A percentile compares a stretch with the other conserved stretches of the same genome.
phyloP scores from a whole-genome alignment of 2,329 filamentous ascomycete species.

The Thielaviopsis euricoi region DNA sequence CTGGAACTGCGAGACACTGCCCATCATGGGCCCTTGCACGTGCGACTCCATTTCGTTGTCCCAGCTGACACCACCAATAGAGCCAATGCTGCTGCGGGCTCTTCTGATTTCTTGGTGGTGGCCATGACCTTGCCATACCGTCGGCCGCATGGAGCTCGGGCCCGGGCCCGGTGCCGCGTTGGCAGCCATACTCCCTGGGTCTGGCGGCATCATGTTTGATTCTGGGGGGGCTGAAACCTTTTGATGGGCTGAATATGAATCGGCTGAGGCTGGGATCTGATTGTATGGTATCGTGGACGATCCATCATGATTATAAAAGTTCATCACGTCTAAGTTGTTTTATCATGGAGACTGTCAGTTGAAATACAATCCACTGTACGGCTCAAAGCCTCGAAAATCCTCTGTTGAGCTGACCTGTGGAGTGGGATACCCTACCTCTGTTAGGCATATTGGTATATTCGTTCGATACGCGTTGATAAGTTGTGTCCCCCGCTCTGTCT shows the following conservation, averaged over 20 bases:
- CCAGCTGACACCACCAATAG: slow-evolving; percentile 1
- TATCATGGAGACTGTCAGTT: background rate
- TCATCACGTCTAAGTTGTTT: slow-evolving; percentile 1
- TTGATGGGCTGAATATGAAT: background rate
- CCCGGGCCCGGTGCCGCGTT: background rate
- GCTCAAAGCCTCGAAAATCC: background rate
- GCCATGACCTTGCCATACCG: background rate
- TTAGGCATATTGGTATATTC: slow-evolving; percentile 1
- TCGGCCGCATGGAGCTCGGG: background rate
- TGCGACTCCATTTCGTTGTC: slow-evolving; percentile 1
- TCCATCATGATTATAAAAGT: slow-evolving; percentile 2
- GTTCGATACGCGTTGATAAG: background rate
- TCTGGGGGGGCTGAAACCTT: slow-evolving; percentile 1
- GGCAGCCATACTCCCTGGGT: background rate
- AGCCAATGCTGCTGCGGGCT: slow-evolving; percentile 1
- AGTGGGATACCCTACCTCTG: slow-evolving; percentile 1
- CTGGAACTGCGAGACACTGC: background rate
- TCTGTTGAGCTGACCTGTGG: background rate
- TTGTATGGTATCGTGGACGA: background rate
- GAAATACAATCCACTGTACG: background rate
- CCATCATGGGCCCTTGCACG: background rate
- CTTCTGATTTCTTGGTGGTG: background rate
- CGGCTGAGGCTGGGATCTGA: background rate
- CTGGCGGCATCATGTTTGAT: background rate
- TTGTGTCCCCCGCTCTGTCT: background rate